Base-by-base conservation (phyloP, 129 eudicot species). In the Heracleum sosnowskyi region DNA sequence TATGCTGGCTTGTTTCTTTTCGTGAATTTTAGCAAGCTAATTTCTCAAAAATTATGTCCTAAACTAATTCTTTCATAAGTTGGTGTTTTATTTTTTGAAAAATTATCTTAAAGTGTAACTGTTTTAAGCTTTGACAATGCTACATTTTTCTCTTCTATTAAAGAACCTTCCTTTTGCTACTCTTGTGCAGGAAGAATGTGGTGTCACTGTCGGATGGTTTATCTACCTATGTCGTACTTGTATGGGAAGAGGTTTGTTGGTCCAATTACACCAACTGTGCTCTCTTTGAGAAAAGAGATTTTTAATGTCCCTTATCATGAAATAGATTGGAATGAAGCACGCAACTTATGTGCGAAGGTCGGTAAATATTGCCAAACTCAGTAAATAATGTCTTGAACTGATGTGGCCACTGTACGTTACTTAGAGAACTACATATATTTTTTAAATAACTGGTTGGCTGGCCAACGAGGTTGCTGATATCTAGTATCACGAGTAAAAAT, bases 201-300 rank as follows among this genome's bases (percentile, higher is more conserved):
- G 98, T 94, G 98, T 81, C 97, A 94, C 82, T 94, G 97, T 82
- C 87, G 98, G 41, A 91, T 94, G 98, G 98, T 94, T 76, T 94
- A 94, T 82, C 84, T 94, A 78, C 98, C 98, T 72, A 91, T 94
- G 97, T 94, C 96, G 53, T 94, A 91, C 84, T 70, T 94, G 75
- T 94, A 94, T 76, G 98, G 97, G 76, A 94, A 87, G 92, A 89
- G 96, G 79, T 89, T 91, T 85, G 97, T 94, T 73, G 98, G 96
- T 76, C 97, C 96, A 45, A 89, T 94, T 47, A 94, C 97, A 69
- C 83, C 93, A 49, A 90, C 92, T 39, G 85, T 91, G 81, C 76
- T 91, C 62, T 87, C 97, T 13, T 85, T 94, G 86, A 86, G 97
- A 81, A 89, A 85, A 80, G 98, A 91, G 86, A 90, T 94, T 75